These are phyloP conservation scores for Eucalyptus shirleyi DNA, from an alignment of 345 rosid genomes.

Conservation along the genomic window DNA sequence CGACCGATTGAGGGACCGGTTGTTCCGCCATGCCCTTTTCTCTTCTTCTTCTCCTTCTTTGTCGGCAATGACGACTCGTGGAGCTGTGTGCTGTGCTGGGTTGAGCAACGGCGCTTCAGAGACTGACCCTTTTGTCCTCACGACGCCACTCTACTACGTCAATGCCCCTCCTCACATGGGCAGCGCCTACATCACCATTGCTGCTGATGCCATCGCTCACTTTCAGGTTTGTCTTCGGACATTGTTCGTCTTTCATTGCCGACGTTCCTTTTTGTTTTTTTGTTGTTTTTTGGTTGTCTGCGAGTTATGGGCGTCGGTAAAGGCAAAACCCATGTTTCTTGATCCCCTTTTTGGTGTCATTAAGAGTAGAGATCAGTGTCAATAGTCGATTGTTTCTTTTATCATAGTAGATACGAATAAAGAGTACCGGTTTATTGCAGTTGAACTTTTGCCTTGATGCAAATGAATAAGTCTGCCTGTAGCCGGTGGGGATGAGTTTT, in stretches of 20 bases:
- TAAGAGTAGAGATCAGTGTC: not conserved
- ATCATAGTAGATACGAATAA: too few relatives aligned
- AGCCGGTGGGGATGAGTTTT: not conserved
- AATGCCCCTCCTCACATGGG: constrained; percentile 99
- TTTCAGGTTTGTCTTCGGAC: constrained; percentile 45
- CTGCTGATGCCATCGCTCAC: constrained; percentile 82
- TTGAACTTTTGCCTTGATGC: not conserved
- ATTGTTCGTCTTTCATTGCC: not conserved
- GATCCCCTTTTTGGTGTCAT: not conserved
- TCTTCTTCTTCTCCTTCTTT: constrained; percentile 6
- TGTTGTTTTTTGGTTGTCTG: not conserved
- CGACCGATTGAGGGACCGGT: not conserved
- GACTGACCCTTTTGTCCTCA: constrained; percentile 47
- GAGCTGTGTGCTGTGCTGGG: constrained; percentile 31
- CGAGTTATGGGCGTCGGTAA: not conserved
- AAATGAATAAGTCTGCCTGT: not conserved
- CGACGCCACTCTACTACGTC: constrained; percentile 93
- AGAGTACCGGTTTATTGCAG: not conserved
- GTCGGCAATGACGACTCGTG: not conserved
- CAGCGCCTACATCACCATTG: constrained; percentile 90
- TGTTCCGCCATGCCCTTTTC: constrained; percentile 14
- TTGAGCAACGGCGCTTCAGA: constrained; percentile 12
- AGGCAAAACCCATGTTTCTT: not conserved
- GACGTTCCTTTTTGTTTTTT: not conserved
- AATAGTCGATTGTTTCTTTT: too few relatives aligned